Base-by-base conservation (phyloP, 2,329 filamentous ascomycete species). In the Monosporascus sp. region DNA sequence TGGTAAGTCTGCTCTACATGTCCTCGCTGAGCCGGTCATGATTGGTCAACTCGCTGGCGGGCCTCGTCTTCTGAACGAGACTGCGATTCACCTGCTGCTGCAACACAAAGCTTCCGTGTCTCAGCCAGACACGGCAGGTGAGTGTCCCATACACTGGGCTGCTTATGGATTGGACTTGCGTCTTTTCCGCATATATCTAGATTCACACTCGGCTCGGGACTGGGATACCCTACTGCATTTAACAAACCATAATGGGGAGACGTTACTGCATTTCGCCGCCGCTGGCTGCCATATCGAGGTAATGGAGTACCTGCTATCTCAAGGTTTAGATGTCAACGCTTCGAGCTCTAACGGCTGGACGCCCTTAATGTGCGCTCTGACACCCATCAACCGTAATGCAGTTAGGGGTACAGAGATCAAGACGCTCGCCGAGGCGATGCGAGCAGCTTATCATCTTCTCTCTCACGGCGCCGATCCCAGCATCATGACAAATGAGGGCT, bases 1-100 rank as follows among this genome's bases (percentile, higher is more conserved):
- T 24, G 55, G 60, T n/a, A 52, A 51, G 47, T 55, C 60, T 20
- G 58, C 60, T 17, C 59, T 66, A 14, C 62, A 65, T 50, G 18
- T 49, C 45, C 49, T 65, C 5, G 57, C 49, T 14, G 44, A 31
- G 11, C 52, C 59, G 5, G 50, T 55, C 6, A 35, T 35, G 31
- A 35, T 35, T 35, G 4, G 31, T 25, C 44, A 47, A 17, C 25
- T 20, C 27, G 11, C 31, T 35, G 9, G 11, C 31, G 9, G 31
- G 31, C 31, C 31, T 2, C 1, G 5, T 5, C 9, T 35, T 35
- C 31, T 35, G 31, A 35, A 35, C 31, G 31, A 35, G 31, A 35
- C 31, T 14, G 31, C 31, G 31, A 35, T 35, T 35, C 31, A 3
- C 5, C 31, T 35, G 31, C 31, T 35, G 31, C 31, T 35, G 31